Evolutionary conservation across 1,284 basidiomycete species (phyloP), one percentile per base, ranked within the genome.

Genomic region (Wolfiporia cocos): DNA sequence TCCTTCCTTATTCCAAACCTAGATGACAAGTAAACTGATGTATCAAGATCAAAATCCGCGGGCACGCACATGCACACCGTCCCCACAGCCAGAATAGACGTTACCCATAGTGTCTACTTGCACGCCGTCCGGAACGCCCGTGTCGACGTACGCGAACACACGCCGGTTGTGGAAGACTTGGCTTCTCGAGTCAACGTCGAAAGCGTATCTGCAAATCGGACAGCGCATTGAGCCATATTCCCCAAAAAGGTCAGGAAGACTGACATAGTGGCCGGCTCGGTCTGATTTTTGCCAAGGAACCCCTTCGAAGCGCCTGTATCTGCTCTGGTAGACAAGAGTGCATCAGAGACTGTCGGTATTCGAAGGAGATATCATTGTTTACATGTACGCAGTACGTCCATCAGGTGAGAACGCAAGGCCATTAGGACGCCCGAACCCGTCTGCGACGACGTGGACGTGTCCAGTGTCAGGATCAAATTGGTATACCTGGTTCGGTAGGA

Each of bases 401-500:
- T 87, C 78, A 2, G 70, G 64, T 5, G 74, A 74, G 56, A 90
- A 85, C 0, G 81, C 81, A 28, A 90, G 71, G 1, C 86, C 86
- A 58, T 83, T 81, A 39, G 69, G 70, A 39, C 66, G 67, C 46
- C 72, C 65, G 52, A 87, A 80, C 23, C 77, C 78, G 47, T 86
- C 82, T 0, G 86, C 83, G 2, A 87, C 79, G 3, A 84, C 81
- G 4, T 74, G 72, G 2, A 90, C 73, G 14, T 69, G 62, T 7
- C 83, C 73, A 0, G 77, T 82, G 7, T 67, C 66, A 9, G 78
- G 76, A 54, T 87, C 76, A 48, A 86, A 78, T 10, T 79, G 71
- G 53, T 89, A 90, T 2, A 88, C 81, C 53, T 88, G 86, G 37
- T 73, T 77, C 3, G 82, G 85, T 32, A 89, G 57, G 31, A 76